Percentiles rank a stretch among this genome's conserved stretches.
Evolutionary conservation across 176 grass and related monocot species (phyloP).

Genomic region (Luzula sylvatica): DNA sequence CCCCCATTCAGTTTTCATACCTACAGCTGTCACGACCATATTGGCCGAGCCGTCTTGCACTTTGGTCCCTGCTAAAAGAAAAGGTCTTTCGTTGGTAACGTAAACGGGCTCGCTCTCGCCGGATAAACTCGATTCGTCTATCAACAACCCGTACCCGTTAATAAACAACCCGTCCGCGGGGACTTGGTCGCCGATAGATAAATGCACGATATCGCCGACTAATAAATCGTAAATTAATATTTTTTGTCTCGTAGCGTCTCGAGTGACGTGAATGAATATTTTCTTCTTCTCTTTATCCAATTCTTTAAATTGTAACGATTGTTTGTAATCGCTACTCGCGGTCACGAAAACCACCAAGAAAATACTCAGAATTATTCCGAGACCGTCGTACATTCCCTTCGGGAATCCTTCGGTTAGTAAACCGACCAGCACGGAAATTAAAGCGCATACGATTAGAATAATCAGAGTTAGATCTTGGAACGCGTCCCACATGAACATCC

Average conservation of each 20-base stretch:
- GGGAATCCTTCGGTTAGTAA: constrained; percentile 84
- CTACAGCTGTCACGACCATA: constrained; percentile 78
- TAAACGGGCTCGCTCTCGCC: constrained; percentile 83
- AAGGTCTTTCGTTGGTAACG: constrained; percentile 69
- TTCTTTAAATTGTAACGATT: constrained; percentile 94
- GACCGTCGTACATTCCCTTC: constrained; percentile 89
- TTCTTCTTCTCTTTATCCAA: constrained; percentile 96
- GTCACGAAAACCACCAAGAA: constrained; percentile 88
- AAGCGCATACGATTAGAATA: constrained; percentile 80
- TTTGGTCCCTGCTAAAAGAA: constrained; percentile 83
- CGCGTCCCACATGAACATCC: constrained; percentile 92
- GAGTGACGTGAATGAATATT: constrained; percentile 84
- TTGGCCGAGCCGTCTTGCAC: constrained; percentile 92
- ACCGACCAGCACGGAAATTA: constrained; percentile 76
- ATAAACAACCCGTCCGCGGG: constrained; percentile 83
- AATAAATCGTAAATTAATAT: constrained; percentile 76
- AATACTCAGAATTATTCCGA: constrained; percentile 93
- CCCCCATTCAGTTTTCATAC: constrained; percentile 97
- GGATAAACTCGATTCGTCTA: constrained; percentile 85
- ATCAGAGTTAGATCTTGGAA: constrained; percentile 81
- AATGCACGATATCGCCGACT: constrained; percentile 91
- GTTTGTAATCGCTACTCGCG: constrained; percentile 84
- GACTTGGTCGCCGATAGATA: constrained; percentile 84
- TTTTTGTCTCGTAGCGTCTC: constrained; percentile 69
- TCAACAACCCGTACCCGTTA: constrained; percentile 73